Evolutionary conservation across 768 basidiomycete genomes (phyloP).

Genomic region (Solioccasus polychromus): DNA sequence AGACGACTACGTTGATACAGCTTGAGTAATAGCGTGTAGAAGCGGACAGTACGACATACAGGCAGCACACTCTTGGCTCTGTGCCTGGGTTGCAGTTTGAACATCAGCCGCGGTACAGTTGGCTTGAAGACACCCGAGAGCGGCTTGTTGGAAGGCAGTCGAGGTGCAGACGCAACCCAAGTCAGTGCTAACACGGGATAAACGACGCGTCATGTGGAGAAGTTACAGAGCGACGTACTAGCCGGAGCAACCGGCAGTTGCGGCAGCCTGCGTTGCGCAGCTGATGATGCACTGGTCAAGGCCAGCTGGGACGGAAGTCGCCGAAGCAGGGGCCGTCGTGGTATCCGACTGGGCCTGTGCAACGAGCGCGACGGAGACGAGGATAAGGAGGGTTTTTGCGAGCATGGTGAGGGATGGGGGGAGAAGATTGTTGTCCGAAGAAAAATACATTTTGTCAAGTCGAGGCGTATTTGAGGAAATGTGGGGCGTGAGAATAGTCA

Average conservation of each 20-base stretch:
- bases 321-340: neutral
- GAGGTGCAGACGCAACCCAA: constrained; percentile 40
- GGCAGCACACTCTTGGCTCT: constrained; percentile 32
- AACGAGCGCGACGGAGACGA: constrained; percentile 15
- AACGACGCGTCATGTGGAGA: neutral
- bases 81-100: constrained; percentile 29
- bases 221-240: constrained; percentile 12
- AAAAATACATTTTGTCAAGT: too few relatives aligned
- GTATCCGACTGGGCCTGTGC: constrained; percentile 21
- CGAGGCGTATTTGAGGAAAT: constrained; percentile 19
- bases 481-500: constrained; percentile 13
- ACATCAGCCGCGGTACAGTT: constrained; percentile 35
- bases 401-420: constrained; percentile 19
- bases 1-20: neutral
- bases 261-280: constrained; percentile 7
- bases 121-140: constrained; percentile 30
- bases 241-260: neutral
- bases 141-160: constrained; percentile 34
- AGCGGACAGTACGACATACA: constrained; percentile 3
- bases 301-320: constrained; percentile 2
- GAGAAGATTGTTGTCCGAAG: too few relatives aligned
- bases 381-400: constrained; percentile 17
- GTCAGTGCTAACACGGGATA: constrained; percentile 32
- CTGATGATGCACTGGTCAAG: constrained; percentile 5
- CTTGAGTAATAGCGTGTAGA: neutral